Evolutionary conservation across 2,329 filamentous ascomycete species (phyloP).

Genomic region (Penicillium frequentans): DNA sequence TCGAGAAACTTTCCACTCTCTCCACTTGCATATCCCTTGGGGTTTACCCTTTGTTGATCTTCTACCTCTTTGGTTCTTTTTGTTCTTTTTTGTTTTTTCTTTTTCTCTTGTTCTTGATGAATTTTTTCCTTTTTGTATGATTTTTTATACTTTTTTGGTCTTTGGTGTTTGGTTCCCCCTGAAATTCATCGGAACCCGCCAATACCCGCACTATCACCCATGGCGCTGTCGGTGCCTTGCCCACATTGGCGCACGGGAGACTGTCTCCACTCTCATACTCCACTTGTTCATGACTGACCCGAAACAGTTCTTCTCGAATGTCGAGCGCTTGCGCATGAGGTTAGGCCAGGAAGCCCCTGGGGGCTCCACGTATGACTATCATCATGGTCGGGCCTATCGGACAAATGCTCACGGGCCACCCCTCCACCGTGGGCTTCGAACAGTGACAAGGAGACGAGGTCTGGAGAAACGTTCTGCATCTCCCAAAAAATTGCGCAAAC

Average conservation of each 20-base stretch:
- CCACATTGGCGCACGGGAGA: conserved; percentile 10
- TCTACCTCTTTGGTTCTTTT: not conserved
- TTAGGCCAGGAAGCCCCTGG: conserved; percentile 32
- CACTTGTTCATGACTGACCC: conserved; percentile 20
- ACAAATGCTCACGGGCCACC: conserved; percentile 13
- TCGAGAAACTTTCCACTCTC: not conserved
- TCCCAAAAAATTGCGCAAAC: conserved; percentile 34
- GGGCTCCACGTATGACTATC: conserved; percentile 14
- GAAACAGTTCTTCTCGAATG: conserved; percentile 42
- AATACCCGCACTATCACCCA: conserved; percentile 11
- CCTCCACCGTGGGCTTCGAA: conserved; percentile 19
- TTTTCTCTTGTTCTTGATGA: not conserved
- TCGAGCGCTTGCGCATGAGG: conserved; percentile 39
- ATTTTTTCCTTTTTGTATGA: too few relatives aligned
- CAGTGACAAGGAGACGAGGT: conserved; percentile 11
- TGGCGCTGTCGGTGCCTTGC: conserved; percentile 7
- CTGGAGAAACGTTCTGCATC: conserved; percentile 17
- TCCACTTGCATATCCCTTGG: not conserved
- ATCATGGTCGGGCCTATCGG: conserved; percentile 23
- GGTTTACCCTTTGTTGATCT: not conserved
- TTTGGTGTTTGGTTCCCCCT: conserved; percentile 9
- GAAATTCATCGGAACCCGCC: conserved; percentile 12
- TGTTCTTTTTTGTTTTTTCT: not conserved
- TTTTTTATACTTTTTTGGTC: not conserved
- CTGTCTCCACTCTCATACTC: conserved; percentile 8